Percentiles rank a stretch among this genome's conserved stretches.
Conservation (phyloP, 2,329 filamentous ascomycete species). For the Aspergillus tamarii region DNA sequence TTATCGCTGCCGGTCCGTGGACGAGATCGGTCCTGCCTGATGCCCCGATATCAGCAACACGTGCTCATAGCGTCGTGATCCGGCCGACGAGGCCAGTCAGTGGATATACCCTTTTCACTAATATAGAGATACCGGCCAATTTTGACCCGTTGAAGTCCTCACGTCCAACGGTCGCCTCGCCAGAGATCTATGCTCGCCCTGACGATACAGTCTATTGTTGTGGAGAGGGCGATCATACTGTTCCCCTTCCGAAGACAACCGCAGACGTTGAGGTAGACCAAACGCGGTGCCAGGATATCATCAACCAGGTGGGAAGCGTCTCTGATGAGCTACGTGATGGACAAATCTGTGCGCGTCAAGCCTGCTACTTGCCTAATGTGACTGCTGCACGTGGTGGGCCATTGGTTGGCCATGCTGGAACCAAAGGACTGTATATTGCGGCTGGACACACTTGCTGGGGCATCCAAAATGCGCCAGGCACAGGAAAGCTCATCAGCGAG, state of each 20-base stretch:
- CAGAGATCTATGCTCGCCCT: constrained; percentile 91
- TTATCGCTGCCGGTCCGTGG: constrained; percentile 67
- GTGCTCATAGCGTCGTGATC: constrained; percentile 67
- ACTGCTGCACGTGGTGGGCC: constrained; percentile 63
- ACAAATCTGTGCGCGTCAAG: constrained; percentile 74
- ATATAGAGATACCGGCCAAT: constrained; percentile 72
- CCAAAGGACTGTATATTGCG: constrained; percentile 77
- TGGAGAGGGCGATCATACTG: constrained; percentile 77
- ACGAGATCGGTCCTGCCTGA: constrained; percentile 56
- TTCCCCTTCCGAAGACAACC: constrained; percentile 75
- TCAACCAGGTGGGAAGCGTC: constrained; percentile 69
- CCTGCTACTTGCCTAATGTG: constrained; percentile 89
- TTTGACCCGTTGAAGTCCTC: constrained; percentile 56
- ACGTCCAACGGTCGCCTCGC: constrained; percentile 68
- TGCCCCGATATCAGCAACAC: constrained; percentile 62
- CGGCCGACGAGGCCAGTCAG: constrained; percentile 56
- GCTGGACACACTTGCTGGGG: constrained; percentile 97
- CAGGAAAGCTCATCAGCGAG: constrained; percentile 79
- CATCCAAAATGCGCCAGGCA: constrained; percentile 92
- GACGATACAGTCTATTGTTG: constrained; percentile 92
- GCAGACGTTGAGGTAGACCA: constrained; percentile 77
- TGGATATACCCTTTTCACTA: constrained; percentile 69
- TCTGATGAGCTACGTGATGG: constrained; percentile 66
- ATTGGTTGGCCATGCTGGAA: constrained; percentile 74
- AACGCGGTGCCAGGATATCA: constrained; percentile 78